A percentile compares a stretch with the other conserved stretches of the same genome.
These are phyloP conservation scores for Somion occarium DNA, from an alignment of 1,284 basidiomycete species.

Conservation along the genomic window DNA sequence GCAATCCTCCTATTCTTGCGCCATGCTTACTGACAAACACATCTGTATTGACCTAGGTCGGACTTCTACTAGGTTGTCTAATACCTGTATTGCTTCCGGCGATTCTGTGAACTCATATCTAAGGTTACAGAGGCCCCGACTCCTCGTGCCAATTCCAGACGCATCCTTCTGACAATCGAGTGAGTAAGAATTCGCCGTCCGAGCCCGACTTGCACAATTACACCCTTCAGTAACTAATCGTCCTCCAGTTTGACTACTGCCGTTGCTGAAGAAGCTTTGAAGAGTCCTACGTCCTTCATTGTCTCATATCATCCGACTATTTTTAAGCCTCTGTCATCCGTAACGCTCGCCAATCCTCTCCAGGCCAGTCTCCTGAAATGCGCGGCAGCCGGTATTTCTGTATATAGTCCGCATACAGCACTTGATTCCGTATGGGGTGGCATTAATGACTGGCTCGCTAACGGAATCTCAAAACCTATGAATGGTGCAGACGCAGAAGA, in stretches of 20 bases:
- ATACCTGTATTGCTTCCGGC: not conserved
- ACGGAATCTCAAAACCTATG: conserved; percentile 22
- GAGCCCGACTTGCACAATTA: not conserved
- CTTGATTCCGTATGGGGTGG: conserved; percentile 81
- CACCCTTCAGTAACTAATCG: not conserved
- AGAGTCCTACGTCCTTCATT: conserved; percentile 56
- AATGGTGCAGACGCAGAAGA: conserved; percentile 5
- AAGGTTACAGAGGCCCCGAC: conserved; percentile 63
- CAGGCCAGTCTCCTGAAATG: conserved; percentile 79
- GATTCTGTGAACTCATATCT: not conserved
- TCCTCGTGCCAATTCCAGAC: conserved; percentile 48
- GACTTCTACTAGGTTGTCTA: conserved; percentile 67
- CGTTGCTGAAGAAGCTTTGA: conserved; percentile 74
- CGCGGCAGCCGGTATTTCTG: conserved; percentile 76
- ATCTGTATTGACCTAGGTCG: conserved; percentile 50
- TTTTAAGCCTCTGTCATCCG: conserved; percentile 74
- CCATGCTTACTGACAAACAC: not conserved
- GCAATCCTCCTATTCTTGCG: conserved; percentile 22
- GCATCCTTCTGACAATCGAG: conserved; percentile 84
- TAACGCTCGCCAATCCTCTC: conserved; percentile 77
- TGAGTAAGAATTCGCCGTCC: conserved; percentile 32
- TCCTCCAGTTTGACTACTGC: conserved; percentile 65
- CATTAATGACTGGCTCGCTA: conserved; percentile 81
- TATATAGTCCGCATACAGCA: conserved; percentile 87
- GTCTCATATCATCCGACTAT: conserved; percentile 91